Evolutionary conservation across 495 filamentous ascomycete species (phyloP).

Genomic region (Platismatia glauca): DNA sequence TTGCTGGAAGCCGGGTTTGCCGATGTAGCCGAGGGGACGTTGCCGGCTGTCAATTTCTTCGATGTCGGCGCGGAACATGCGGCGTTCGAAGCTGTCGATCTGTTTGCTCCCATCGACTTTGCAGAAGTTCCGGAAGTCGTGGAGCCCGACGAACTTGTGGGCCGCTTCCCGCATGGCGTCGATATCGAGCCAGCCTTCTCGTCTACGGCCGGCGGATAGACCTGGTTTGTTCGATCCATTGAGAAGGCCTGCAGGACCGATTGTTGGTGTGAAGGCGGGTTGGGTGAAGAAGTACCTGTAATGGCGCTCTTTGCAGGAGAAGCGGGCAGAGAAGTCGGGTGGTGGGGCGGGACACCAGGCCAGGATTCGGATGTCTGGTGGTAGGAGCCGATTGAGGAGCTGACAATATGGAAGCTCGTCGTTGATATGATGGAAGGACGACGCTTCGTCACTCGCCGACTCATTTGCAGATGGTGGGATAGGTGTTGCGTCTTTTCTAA

Average conservation of each 20-base stretch:
- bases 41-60: conserved; percentile 49
- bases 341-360: conserved; percentile 88
- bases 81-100: conserved; percentile 67
- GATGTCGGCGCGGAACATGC: conserved; percentile 68
- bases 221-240: background rate
- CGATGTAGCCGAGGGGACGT: conserved; percentile 22
- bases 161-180: conserved; percentile 78
- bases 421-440: conserved; percentile 59
- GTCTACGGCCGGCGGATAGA: conserved; percentile 16
- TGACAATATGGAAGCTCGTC: conserved; percentile 79
- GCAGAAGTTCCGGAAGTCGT: conserved; percentile 97
- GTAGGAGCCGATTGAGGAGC: conserved; percentile 77
- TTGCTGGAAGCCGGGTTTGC: conserved; percentile 9
- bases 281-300: conserved; percentile 98
- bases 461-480: background rate
- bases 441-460: conserved; percentile 22
- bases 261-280: conserved; percentile 64
- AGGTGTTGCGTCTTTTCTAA: background rate
- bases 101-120: conserved; percentile 82
- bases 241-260: conserved; percentile 31
- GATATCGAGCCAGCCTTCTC: conserved; percentile 66
- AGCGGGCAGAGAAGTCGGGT: conserved; percentile 76
- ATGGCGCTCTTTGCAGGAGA: conserved; percentile 77
- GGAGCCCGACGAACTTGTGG: conserved; percentile 63
- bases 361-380: conserved; percentile 77